Evolutionary conservation across 305 asterid genomes (phyloP).

Genomic region (Fraxinus nigra): DNA sequence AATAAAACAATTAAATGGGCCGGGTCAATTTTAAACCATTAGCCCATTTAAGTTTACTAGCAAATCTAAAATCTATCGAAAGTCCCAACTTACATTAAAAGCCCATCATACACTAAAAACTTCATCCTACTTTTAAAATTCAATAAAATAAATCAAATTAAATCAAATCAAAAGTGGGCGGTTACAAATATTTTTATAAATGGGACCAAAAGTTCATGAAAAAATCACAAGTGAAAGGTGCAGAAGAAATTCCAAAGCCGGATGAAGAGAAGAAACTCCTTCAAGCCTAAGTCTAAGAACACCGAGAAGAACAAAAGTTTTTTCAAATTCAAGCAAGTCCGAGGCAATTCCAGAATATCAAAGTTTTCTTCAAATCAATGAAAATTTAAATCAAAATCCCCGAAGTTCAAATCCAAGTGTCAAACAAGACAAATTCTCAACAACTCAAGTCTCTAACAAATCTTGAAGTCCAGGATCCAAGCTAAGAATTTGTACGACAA

Average conservation of each 20-base stretch:
- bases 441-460: no score
- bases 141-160: not conserved
- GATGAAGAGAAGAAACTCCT: not conserved
- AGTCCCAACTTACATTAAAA: not conserved
- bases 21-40: not conserved
- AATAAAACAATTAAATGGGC: not conserved
- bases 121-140: not conserved
- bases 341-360: no score
- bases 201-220: not conserved
- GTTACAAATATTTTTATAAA: not conserved
- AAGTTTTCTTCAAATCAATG: no score
- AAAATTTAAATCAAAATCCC: no score
- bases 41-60: not conserved
- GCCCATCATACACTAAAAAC: not conserved
- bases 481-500: no score
- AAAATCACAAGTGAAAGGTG: not conserved
- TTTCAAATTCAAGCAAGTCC: no score
- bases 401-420: no score
- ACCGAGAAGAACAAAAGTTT: no score
- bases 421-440: no score
- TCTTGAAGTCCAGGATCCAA: no score
- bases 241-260: not conserved
- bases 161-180: not conserved
- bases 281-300: not conserved
- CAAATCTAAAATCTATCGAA: not conserved